Conservation (phyloP, 2,329 filamentous ascomycete species). For the Fonsecaea pugnacius region DNA sequence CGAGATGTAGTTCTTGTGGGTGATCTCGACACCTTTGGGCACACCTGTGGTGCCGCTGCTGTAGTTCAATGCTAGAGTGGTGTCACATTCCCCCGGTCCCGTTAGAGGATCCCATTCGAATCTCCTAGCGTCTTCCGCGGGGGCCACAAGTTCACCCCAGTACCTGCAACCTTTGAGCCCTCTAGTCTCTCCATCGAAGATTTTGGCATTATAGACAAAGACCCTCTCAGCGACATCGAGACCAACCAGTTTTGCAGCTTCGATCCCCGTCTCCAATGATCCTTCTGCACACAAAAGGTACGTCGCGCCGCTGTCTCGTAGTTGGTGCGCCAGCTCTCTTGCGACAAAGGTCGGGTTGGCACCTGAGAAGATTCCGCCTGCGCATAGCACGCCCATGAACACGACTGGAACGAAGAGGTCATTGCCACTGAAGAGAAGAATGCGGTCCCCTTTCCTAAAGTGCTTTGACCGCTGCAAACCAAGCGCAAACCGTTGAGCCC, state of each 20-base stretch:
- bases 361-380: constrained; percentile 73
- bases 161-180: constrained; percentile 30
- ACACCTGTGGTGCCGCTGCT: constrained; percentile 74
- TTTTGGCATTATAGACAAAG: constrained; percentile 34
- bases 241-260: constrained; percentile 34
- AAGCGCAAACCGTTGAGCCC: constrained; percentile 69
- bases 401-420: constrained; percentile 69
- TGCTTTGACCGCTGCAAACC: constrained; percentile 63
- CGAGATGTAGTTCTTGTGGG: constrained; percentile 75
- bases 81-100: constrained; percentile 52
- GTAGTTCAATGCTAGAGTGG: constrained; percentile 71
- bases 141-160: constrained; percentile 34
- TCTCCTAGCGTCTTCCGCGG: constrained; percentile 31
- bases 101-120: constrained; percentile 39
- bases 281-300: constrained; percentile 61
- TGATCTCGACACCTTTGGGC: constrained; percentile 81
- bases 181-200: constrained; percentile 29
- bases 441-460: constrained; percentile 66
- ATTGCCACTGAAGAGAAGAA: constrained; percentile 73
- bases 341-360: constrained; percentile 69
- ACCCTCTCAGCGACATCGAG: constrained; percentile 30
- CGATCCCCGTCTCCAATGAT: constrained; percentile 32
- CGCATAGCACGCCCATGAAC: constrained; percentile 72
- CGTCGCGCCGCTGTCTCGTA: constrained; percentile 68
- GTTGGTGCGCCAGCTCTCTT: constrained; percentile 72